These are phyloP conservation scores for Ogataea paraovalis DNA, from an alignment of 805 yeast species.

Conservation along the genomic window DNA sequence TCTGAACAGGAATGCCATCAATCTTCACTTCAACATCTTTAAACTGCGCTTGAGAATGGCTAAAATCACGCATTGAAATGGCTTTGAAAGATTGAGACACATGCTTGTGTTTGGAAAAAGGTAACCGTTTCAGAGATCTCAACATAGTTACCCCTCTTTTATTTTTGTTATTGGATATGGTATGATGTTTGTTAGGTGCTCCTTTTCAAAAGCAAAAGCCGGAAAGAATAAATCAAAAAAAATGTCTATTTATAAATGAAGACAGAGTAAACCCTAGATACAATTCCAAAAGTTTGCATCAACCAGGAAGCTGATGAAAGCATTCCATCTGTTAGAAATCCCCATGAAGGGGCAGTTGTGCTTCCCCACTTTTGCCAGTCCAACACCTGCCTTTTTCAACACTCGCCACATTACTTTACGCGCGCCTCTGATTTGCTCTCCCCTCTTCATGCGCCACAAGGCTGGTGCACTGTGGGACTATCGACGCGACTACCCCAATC, in stretches of 20 bases:
- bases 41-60: slow-evolving; percentile 1
- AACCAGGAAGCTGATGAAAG: background rate
- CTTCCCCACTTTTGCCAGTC: slow-evolving; percentile 1
- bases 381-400: background rate
- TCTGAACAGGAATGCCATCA: slow-evolving; percentile 71
- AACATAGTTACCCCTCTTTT: slow-evolving; percentile 5
- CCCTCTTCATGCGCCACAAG: background rate
- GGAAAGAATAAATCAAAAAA: background rate
- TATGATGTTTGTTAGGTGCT: background rate
- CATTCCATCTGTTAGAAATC: background rate
- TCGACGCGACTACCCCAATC: too few relatives aligned
- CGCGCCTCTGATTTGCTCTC: background rate
- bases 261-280: background rate
- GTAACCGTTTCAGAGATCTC: background rate
- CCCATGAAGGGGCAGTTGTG: background rate
- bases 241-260: background rate
- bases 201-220: background rate
- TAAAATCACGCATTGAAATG: slow-evolving; percentile 12
- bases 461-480: background rate
- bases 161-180: background rate
- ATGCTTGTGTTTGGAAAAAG: background rate
- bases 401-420: slow-evolving; percentile 1
- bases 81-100: background rate
- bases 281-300: background rate
- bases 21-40: slow-evolving; percentile 37